phyloP scores from a whole-genome alignment of 139 green algal species.

The Chlorella sp. region DNA sequence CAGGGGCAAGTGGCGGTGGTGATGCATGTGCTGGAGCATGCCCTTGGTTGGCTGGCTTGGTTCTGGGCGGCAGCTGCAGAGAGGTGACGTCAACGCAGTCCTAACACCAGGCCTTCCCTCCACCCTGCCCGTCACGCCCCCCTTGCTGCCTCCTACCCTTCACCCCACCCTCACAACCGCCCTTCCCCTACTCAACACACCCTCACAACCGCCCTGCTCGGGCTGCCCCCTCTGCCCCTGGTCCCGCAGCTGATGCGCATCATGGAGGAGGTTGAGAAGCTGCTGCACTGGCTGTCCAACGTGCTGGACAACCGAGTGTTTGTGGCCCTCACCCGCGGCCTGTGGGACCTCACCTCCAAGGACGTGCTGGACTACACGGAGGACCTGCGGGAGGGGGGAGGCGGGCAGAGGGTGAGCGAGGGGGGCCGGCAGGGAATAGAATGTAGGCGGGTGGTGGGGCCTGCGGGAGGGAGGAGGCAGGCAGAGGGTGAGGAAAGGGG shows the following conservation, averaged over 20 bases:
- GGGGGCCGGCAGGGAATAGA: too few species aligned
- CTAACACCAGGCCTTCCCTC: neutral
- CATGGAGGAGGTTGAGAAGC: conserved; percentile 56
- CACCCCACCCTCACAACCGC: neutral
- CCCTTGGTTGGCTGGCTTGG: conserved; percentile 1
- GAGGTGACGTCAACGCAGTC: neutral
- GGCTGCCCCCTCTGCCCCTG: neutral
- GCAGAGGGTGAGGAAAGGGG: neutral
- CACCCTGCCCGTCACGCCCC: neutral
- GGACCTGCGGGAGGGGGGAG: conserved; percentile 52
- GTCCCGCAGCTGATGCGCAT: conserved; percentile 21
- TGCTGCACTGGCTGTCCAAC: conserved; percentile 51
- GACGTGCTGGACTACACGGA: conserved; percentile 68
- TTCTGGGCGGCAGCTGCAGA: neutral
- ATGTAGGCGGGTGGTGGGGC: neutral
- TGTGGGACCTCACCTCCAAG: conserved; percentile 67
- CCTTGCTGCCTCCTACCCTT: neutral
- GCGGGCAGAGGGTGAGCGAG: conserved; percentile 10
- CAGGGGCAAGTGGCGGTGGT: neutral
- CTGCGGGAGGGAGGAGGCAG: too few species aligned
- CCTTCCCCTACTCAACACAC: neutral
- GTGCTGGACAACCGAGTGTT: conserved; percentile 63
- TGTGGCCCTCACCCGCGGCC: conserved; percentile 60
- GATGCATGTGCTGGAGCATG: neutral
- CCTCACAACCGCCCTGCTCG: neutral